These are phyloP conservation scores for Inga oerstediana DNA, from an alignment of 306 rosid species.

Conservation along the genomic window DNA sequence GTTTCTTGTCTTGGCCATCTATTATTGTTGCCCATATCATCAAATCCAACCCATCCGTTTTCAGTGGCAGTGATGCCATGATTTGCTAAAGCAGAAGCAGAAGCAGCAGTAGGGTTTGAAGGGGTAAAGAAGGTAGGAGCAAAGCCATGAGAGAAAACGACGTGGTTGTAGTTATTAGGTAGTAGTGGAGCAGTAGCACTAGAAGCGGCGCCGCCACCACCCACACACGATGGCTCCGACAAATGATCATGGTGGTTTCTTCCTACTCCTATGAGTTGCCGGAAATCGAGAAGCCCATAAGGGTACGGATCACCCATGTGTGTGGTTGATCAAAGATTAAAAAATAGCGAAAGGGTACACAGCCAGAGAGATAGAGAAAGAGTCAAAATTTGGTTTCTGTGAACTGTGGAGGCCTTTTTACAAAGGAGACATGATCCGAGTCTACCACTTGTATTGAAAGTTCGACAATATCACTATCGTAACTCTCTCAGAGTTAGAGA, in stretches of 20 bases:
- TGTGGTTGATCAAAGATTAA: neutral
- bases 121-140: too few species aligned
- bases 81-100: neutral
- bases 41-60: constrained; percentile 53
- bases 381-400: neutral
- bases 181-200: too few species aligned
- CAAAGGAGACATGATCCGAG: constrained; percentile 91
- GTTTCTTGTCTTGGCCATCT: constrained; percentile 91
- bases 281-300: constrained; percentile 59
- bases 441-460: constrained; percentile 70
- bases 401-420: neutral
- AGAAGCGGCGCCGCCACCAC: too few species aligned
- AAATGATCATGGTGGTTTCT: constrained; percentile 25
- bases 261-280: constrained; percentile 42
- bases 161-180: too few species aligned
- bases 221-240: constrained; percentile 5
- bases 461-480: constrained; percentile 35
- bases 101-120: neutral
- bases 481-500: constrained; percentile 1
- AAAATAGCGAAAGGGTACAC: neutral
- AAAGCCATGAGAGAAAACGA: too few species aligned
- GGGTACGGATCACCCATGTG: constrained; percentile 49
- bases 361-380: neutral
- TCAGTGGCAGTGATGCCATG: neutral
- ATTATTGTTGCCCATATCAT: constrained; percentile 40